Base-by-base conservation (phyloP, 805 yeast genomes). In the Lipomyces yamadae region DNA sequence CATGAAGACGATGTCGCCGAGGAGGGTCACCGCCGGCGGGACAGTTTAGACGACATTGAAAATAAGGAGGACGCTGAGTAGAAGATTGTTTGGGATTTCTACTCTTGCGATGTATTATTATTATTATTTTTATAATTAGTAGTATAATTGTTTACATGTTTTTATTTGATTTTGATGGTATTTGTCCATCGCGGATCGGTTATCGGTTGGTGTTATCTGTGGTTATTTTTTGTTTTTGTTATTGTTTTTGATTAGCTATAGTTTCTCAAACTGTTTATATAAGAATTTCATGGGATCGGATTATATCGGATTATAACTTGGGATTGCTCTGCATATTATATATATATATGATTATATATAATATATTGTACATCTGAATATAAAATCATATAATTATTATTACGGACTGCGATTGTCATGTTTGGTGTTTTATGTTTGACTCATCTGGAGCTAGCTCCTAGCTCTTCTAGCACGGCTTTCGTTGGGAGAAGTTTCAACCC, bases 21-120 rank as follows among this genome's bases (percentile, higher is more conserved):
- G 56, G 66, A 53, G 8, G 65, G 57, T 4, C 65, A 57, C n/a
- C 52, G 61, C 53, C 52, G 57, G 24, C 61, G 61, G 30, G 57
- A 60, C 8, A 18, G 61, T 10, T 62, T 58, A 10, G 66, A 58
- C 33, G 66, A 63, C 30, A 58, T 34, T 30, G 62, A 55, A 15
- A 53, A 33, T 5, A 55, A 58, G 50, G 56, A 45, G 34, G 62
- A 63, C 10, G 5, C 48, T 33, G 66, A 63, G 13, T 39, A 35
- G 34, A 3, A 56, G 48, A 62, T 45, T 37, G 39, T 8, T 4
- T 15, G n/a, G 13, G 18, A 8, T 18, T 42, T 18, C 3, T 33
- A 32, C 52, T 15, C 34, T 58, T 37, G 34, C 2, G 57, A 48
- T 52, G 62, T 50, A 45, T 29, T 34, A 30, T 33, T 57, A 45